Evolutionary conservation across 345 rosid species (phyloP).

Genomic region (Euphorbia pulcherrima): DNA sequence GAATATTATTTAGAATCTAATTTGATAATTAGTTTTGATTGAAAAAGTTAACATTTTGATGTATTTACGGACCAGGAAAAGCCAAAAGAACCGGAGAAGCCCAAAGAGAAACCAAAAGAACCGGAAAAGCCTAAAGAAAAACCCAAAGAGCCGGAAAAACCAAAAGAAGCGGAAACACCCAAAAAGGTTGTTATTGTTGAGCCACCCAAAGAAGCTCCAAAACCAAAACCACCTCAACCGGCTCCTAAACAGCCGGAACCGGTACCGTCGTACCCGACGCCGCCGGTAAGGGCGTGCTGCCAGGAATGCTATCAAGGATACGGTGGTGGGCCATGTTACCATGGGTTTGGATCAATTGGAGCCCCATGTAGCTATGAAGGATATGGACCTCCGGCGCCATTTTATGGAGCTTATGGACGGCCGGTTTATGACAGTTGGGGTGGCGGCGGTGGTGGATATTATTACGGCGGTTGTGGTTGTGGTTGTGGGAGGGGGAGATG

Average conservation of each 20-base stretch:
- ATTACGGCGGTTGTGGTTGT: neutral
- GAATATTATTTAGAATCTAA: no score
- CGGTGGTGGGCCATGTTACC: conserved; percentile 15
- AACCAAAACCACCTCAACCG: neutral
- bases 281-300: conserved; percentile 14
- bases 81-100: neutral
- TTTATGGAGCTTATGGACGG: conserved; percentile 22
- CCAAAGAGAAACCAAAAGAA: conserved; percentile 8
- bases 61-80: no score
- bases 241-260: conserved; percentile 1
- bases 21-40: no score
- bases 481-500: conserved; percentile 6
- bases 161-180: neutral
- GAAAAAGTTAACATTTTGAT: no score
- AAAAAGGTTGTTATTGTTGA: conserved; percentile 2
- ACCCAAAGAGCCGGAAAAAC: conserved; percentile 7
- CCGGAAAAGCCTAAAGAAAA: neutral
- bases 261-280: neutral
- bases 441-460: conserved; percentile 8
- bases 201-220: neutral
- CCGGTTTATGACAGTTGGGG: conserved; percentile 29
- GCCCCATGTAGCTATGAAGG: conserved; percentile 12
- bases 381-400: neutral
- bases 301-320: conserved; percentile 17
- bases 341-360: neutral